Evolutionary conservation across 345 rosid genomes (phyloP).

Genomic region (Euphorbia tirucalli): DNA sequence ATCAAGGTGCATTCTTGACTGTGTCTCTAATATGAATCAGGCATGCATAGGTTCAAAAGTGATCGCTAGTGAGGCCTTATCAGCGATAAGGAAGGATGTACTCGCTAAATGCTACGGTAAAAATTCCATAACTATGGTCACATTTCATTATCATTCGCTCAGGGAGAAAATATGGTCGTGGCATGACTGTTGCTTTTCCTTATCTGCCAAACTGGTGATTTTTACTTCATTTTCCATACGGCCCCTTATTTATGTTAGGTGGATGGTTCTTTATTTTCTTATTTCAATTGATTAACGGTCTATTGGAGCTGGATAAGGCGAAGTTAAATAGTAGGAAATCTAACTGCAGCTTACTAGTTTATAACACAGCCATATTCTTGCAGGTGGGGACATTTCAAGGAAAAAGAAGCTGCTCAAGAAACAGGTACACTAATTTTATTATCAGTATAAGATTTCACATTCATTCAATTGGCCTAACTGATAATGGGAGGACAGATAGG

Average conservation of each 20-base stretch:
- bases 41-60: constrained; percentile 98
- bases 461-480: not conserved
- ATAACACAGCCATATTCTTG: constrained; percentile 8
- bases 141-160: not conserved
- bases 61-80: constrained; percentile 86
- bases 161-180: not conserved
- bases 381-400: constrained; percentile 94
- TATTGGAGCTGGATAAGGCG: not conserved
- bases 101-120: constrained; percentile 97
- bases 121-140: not conserved
- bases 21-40: constrained; percentile 36
- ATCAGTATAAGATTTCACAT: not conserved
- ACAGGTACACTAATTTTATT: constrained; percentile 49
- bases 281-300: not conserved
- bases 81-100: constrained; percentile 96
- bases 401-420: constrained; percentile 96
- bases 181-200: not conserved
- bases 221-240: not conserved
- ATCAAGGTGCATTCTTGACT: not conserved
- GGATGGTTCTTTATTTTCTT: not conserved
- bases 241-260: not conserved
- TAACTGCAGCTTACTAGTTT: not conserved
- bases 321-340: not conserved
- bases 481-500: not conserved
- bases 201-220: not conserved